Evolutionary conservation across 1,284 basidiomycete genomes (phyloP).

Genomic region (Trichosporon sp.): DNA sequence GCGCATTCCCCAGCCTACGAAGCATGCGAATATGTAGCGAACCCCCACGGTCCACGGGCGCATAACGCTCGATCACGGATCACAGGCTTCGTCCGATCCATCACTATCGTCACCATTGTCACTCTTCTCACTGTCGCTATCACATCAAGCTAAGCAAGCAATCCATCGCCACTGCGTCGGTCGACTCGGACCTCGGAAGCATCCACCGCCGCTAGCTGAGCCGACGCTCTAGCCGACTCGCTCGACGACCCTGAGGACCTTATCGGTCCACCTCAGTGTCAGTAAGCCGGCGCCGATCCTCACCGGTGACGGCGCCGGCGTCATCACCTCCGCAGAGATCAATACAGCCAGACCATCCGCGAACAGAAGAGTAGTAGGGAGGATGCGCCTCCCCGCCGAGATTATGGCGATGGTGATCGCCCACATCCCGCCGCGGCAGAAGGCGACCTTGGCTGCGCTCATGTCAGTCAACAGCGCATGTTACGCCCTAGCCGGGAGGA

Average conservation of each 20-base stretch:
- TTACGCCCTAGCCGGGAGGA: constrained; percentile 10
- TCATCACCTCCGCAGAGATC: too few species aligned
- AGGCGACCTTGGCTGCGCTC: constrained; percentile 5
- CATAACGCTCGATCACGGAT: too few species aligned
- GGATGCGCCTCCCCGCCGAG: constrained; percentile 4
- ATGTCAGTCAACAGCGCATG: constrained; percentile 1
- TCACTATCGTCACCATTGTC: neutral
- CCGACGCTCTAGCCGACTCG: too few species aligned
- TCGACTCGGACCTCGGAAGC: neutral
- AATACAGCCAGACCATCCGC: too few species aligned
- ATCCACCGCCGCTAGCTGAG: neutral
- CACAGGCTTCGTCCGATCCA: neutral
- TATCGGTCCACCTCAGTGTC: neutral
- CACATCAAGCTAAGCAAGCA: neutral
- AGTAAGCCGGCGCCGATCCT: neutral
- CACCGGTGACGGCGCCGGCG: too few species aligned
- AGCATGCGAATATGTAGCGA: neutral
- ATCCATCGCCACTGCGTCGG: neutral
- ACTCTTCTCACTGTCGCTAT: neutral
- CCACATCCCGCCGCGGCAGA: neutral
- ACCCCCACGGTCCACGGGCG: too few species aligned
- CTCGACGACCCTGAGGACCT: too few species aligned
- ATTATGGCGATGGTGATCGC: constrained; percentile 9
- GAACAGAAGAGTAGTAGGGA: neutral
- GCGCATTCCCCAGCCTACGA: too few species aligned